Evolutionary conservation across 2,329 filamentous ascomycete species (phyloP).

Genomic region (Periconia sp.): DNA sequence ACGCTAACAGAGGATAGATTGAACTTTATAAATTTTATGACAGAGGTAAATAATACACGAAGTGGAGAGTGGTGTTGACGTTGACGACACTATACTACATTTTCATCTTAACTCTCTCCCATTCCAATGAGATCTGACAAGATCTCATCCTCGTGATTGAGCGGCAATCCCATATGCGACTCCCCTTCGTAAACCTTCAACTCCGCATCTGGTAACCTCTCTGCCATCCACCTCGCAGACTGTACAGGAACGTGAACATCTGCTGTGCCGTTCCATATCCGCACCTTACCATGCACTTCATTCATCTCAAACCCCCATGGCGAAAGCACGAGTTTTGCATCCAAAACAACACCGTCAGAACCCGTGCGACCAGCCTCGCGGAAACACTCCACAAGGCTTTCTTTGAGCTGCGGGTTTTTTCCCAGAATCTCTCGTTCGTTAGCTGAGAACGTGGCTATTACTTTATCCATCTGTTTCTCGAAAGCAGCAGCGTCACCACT

Average conservation of each 20-base stretch:
- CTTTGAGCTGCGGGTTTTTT: not conserved
- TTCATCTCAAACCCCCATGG: conserved; percentile 9
- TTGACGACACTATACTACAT: too few relatives aligned
- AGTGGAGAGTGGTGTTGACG: too few relatives aligned
- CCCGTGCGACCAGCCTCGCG: not conserved
- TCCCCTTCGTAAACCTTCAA: conserved; percentile 4
- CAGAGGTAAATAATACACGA: too few relatives aligned
- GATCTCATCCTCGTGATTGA: not conserved
- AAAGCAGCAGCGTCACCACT: conserved; percentile 1
- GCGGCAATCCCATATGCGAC: not conserved
- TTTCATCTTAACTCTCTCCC: not conserved
- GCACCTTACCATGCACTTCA: conserved; percentile 4
- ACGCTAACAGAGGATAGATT: too few relatives aligned
- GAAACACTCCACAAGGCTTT: not conserved
- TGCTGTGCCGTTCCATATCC: conserved; percentile 7
- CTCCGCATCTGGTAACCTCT: not conserved
- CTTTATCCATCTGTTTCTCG: not conserved
- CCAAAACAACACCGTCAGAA: conserved; percentile 3
- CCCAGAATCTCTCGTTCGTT: conserved; percentile 1
- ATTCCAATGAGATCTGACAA: conserved; percentile 2
- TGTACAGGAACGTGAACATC: conserved; percentile 8
- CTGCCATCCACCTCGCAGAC: conserved; percentile 10
- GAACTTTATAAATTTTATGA: too few relatives aligned
- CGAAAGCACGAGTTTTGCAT: conserved; percentile 5
- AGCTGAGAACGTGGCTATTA: not conserved